phyloP scores from a whole-genome alignment of 2,329 filamentous ascomycete species.

The Ilyonectria destructans region DNA sequence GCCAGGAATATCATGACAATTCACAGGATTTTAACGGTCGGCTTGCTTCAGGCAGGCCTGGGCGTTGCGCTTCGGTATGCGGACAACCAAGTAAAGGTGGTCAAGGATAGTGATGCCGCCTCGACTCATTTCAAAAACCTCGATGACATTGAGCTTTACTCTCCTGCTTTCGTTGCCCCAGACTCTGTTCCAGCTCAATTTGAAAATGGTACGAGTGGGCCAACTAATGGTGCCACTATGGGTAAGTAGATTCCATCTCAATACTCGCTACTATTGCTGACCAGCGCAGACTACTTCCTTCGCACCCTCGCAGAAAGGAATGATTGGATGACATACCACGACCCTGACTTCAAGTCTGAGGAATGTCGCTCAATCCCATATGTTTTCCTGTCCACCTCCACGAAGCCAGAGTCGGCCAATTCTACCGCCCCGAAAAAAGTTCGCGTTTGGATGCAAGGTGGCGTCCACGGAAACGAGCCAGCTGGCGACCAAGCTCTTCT shows the following conservation, averaged over 20 bases:
- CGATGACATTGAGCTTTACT: constrained; percentile 42
- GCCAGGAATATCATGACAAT: constrained; percentile 26
- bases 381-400: constrained; percentile 34
- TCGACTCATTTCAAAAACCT: constrained; percentile 46
- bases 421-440: constrained; percentile 42
- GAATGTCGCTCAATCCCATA: constrained; percentile 45
- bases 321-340: constrained; percentile 45
- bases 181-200: constrained; percentile 46
- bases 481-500: constrained; percentile 49
- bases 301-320: constrained; percentile 42
- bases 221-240: constrained; percentile 42
- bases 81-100: constrained; percentile 45
- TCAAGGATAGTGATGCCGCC: constrained; percentile 43
- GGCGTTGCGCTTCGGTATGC: constrained; percentile 45
- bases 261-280: constrained; percentile 4
- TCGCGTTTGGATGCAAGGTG: constrained; percentile 48
- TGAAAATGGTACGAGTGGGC: constrained; percentile 50
- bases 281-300: constrained; percentile 39
- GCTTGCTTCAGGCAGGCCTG: constrained; percentile 41
- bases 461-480: constrained; percentile 51
- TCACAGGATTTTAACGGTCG: constrained; percentile 12
- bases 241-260: background rate
- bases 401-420: constrained; percentile 33
- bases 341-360: constrained; percentile 42
- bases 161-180: constrained; percentile 46